A percentile compares a stretch with the other conserved stretches of the same genome.
Conservation (phyloP, 2,329 filamentous ascomycete species). For the Phialophora verrucosa region DNA sequence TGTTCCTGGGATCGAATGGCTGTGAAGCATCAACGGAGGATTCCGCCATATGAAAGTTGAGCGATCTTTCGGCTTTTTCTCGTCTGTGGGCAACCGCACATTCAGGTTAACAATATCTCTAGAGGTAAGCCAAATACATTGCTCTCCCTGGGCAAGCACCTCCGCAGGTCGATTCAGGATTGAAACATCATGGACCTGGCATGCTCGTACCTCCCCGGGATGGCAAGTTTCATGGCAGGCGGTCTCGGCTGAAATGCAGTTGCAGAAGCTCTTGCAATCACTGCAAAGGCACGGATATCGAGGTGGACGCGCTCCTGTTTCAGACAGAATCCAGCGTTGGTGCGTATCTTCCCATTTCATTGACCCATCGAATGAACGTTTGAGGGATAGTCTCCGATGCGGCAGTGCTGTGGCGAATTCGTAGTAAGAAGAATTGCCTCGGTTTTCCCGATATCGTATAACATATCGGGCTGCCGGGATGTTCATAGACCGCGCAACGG, state of each 20-base stretch:
- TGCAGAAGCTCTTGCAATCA: not conserved
- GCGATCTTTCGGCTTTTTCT: not conserved
- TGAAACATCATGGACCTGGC: not conserved
- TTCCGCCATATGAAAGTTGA: not conserved
- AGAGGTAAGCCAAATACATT: not conserved
- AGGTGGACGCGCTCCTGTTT: not conserved
- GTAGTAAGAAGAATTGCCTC: not conserved
- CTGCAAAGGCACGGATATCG: not conserved
- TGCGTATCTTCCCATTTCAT: conserved; percentile 31
- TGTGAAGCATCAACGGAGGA: not conserved
- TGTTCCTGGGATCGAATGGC: not conserved
- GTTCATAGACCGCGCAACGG: not conserved
- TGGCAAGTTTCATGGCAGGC: not conserved
- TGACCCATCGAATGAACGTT: conserved; percentile 41
- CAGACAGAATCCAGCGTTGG: not conserved
- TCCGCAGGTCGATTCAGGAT: not conserved
- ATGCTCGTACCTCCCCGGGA: not conserved
- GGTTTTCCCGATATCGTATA: conserved; percentile 1
- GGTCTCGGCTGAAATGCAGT: not conserved
- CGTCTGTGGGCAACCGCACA: not conserved
- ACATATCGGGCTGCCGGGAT: conserved; percentile 1
- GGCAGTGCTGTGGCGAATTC: not conserved
- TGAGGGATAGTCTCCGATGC: conserved; percentile 30
- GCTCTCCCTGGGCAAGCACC: not conserved
- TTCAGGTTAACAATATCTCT: not conserved